Evolutionary conservation across 257 asterid genomes (phyloP).

Genomic region (Mitragyna speciosa): DNA sequence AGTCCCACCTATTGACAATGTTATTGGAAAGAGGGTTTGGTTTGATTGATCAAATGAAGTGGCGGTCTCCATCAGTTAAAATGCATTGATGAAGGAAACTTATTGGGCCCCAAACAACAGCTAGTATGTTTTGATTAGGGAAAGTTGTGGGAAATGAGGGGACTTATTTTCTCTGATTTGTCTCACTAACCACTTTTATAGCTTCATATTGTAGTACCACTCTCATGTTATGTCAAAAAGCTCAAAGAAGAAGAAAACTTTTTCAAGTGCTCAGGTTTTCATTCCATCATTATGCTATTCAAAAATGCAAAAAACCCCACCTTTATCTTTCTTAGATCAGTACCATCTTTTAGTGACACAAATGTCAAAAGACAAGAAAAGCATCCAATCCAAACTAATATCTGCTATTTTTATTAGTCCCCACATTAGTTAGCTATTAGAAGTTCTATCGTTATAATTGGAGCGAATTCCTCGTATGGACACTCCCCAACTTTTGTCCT

Average conservation of each 20-base stretch:
- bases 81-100: conserved; percentile 34
- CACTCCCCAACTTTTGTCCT: not conserved
- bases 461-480: not conserved
- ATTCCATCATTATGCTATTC: conserved; percentile 31
- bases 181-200: conserved; percentile 33
- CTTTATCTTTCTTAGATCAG: conserved; percentile 27
- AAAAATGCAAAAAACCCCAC: not conserved
- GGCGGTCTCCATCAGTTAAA: conserved; percentile 29
- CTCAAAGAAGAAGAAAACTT: conserved; percentile 15
- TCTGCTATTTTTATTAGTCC: conserved; percentile 25
- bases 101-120: conserved; percentile 28
- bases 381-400: conserved; percentile 50
- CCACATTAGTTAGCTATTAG: conserved; percentile 25
- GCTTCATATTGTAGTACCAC: conserved; percentile 10
- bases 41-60: conserved; percentile 20
- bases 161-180: conserved; percentile 29
- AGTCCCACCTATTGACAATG: conserved; percentile 27
- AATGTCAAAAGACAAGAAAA: conserved; percentile 40
- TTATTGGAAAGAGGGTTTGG: conserved; percentile 13
- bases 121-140: conserved; percentile 22
- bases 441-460: conserved; percentile 11
- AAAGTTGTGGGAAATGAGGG: conserved; percentile 41
- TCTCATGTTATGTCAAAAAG: conserved; percentile 25
- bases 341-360: conserved; percentile 19
- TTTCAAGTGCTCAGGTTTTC: conserved; percentile 33